phyloP scores from a whole-genome alignment of 306 rosid species.

The Arachis stenosperma region DNA sequence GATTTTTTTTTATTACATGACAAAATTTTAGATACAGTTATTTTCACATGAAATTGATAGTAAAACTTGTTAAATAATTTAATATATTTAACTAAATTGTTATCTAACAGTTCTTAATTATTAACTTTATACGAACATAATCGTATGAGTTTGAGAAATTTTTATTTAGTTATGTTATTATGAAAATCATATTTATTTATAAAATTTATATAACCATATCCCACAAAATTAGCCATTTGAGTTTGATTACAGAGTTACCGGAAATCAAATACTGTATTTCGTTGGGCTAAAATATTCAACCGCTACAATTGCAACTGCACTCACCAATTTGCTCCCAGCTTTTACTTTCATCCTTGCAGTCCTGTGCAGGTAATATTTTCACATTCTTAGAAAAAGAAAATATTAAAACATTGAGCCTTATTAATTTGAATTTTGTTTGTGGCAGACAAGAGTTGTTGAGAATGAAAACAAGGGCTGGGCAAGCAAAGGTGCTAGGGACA shows the following conservation, averaged over 20 bases:
- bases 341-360: constrained; percentile 78
- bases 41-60: too few relatives aligned
- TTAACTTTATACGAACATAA: too few relatives aligned
- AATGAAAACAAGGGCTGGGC: constrained; percentile 53
- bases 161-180: not conserved
- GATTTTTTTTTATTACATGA: too few relatives aligned
- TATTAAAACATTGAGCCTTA: too few relatives aligned
- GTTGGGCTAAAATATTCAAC: constrained; percentile 65
- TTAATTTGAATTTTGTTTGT: not conserved
- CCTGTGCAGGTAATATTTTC: constrained; percentile 54
- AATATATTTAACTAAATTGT: too few relatives aligned
- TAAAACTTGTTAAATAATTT: too few relatives aligned
- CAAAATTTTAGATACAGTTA: too few relatives aligned
- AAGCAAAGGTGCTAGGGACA: constrained; percentile 69
- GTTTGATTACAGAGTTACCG: constrained; percentile 62
- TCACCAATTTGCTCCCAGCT: constrained; percentile 76
- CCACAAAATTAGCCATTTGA: constrained; percentile 3
- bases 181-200: not conserved
- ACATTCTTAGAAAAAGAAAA: too few relatives aligned
- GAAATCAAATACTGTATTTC: constrained; percentile 64
- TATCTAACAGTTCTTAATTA: too few relatives aligned
- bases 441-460: constrained; percentile 67
- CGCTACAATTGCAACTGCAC: constrained; percentile 65
- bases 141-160: too few relatives aligned
- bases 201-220: not conserved